These are phyloP conservation scores for Solanum corneliomulleri DNA, from an alignment of 257 asterid species.

Conservation along the genomic window DNA sequence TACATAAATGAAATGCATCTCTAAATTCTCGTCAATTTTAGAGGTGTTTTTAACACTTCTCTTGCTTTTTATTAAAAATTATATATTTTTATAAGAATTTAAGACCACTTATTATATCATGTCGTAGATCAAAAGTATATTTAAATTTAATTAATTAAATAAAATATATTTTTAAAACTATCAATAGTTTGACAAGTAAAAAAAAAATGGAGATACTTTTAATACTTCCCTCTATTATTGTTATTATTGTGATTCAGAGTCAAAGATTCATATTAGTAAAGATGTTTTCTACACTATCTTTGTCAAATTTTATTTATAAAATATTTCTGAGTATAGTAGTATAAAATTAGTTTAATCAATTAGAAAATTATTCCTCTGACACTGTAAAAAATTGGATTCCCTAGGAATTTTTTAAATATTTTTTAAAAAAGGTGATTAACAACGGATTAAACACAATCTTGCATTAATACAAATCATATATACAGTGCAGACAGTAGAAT, in stretches of 20 bases:
- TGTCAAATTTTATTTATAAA: not conserved
- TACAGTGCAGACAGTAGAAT: not conserved
- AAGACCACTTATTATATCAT: too few species aligned
- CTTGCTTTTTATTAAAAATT: rapidly evolving
- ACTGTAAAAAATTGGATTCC: not conserved
- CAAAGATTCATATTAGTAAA: not conserved
- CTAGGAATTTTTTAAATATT: not conserved
- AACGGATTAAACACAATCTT: not conserved
- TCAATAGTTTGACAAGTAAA: rapidly evolving
- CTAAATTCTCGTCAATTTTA: too few species aligned
- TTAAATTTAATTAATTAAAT: too few species aligned
- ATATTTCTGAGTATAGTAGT: not conserved
- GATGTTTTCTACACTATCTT: not conserved
- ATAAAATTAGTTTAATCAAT: not conserved
- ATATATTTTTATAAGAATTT: rapidly evolving
- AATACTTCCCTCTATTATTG: not conserved
- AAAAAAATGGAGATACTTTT: not conserved
- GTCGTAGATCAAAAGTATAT: rapidly evolving
- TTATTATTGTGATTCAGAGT: too few species aligned
- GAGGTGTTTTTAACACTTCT: not conserved
- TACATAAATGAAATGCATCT: not conserved
- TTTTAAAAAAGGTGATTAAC: not conserved
- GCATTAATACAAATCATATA: not conserved
- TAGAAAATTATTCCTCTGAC: not conserved
- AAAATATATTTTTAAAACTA: rapidly evolving